phyloP scores from a whole-genome alignment of 495 filamentous ascomycete species.

The Penicillium fimorum region DNA sequence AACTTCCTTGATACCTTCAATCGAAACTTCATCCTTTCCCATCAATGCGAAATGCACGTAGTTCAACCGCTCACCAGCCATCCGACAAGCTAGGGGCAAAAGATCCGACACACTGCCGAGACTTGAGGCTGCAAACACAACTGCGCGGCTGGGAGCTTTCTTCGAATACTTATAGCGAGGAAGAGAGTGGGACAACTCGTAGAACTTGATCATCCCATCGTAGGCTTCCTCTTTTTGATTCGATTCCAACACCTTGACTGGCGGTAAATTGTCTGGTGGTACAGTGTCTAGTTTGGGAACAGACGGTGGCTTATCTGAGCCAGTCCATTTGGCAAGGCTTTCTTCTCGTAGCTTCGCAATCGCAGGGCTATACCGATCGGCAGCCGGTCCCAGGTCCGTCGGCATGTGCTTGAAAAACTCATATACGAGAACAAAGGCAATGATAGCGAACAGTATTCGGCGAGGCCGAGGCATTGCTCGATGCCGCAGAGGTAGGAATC shows the following conservation, averaged over 20 bases:
- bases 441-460: conserved; percentile 41
- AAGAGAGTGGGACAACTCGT: conserved; percentile 50
- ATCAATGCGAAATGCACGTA: conserved; percentile 55
- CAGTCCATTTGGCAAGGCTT: conserved; percentile 4
- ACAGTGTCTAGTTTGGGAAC: conserved; percentile 14
- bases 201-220: conserved; percentile 57
- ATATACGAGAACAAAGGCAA: conserved; percentile 45
- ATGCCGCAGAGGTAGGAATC: conserved; percentile 27
- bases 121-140: conserved; percentile 52
- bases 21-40: conserved; percentile 53
- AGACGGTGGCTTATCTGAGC: conserved; percentile 10
- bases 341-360: conserved; percentile 26
- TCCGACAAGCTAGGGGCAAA: conserved; percentile 54
- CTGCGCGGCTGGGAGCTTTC: conserved; percentile 33
- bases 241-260: conserved; percentile 20
- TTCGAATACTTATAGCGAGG: conserved; percentile 35
- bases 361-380: conserved; percentile 29
- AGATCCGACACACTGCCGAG: conserved; percentile 51
- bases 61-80: conserved; percentile 45
- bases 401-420: conserved; percentile 57
- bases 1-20: conserved; percentile 49
- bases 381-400: conserved; percentile 36
- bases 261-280: conserved; percentile 19
- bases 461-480: conserved; percentile 43
- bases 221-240: conserved; percentile 35